Percentiles rank a stretch among this genome's conserved stretches.
These are phyloP conservation scores for Babesia sp. DNA, from an alignment of 169 alveolate genomes.

Conservation along the genomic window DNA sequence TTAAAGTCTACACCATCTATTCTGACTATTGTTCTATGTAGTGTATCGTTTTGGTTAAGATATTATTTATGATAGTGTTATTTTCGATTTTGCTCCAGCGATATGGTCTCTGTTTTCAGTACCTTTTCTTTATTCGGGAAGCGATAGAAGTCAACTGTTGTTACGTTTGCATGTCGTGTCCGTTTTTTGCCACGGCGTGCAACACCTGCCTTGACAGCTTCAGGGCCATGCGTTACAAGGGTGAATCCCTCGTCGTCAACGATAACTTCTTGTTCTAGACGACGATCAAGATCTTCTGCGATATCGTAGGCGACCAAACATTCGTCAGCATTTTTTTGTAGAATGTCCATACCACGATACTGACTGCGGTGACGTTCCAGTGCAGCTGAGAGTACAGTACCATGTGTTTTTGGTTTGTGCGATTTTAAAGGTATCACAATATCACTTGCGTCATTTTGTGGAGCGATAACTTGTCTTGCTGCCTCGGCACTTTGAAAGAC, in stretches of 20 bases:
- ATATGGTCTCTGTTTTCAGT: too few species aligned
- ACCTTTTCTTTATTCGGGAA: constrained; percentile 14
- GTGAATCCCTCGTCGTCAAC: constrained; percentile 65
- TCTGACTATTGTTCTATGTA: too few species aligned
- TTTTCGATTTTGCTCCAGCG: too few species aligned
- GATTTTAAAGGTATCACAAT: constrained; percentile 2
- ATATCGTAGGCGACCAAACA: constrained; percentile 51
- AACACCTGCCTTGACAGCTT: constrained; percentile 13
- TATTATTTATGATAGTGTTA: too few species aligned
- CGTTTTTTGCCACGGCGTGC: neutral
- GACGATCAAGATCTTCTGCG: constrained; percentile 26
- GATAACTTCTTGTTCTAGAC: constrained; percentile 21
- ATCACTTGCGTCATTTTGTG: neutral
- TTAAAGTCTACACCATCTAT: too few species aligned
- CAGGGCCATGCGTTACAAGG: constrained; percentile 56
- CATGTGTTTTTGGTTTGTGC: neutral
- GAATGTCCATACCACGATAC: constrained; percentile 37
- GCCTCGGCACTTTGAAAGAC: neutral
- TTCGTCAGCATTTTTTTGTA: constrained; percentile 64
- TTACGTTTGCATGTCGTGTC: neutral
- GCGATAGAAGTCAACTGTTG: constrained; percentile 22
- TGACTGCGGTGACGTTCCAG: constrained; percentile 11
- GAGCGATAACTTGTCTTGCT: neutral
- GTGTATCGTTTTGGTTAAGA: too few species aligned
- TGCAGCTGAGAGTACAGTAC: constrained; percentile 1